Base-by-base conservation (phyloP, 306 rosid genomes). In the Psophocarpus tetragonolobus region DNA sequence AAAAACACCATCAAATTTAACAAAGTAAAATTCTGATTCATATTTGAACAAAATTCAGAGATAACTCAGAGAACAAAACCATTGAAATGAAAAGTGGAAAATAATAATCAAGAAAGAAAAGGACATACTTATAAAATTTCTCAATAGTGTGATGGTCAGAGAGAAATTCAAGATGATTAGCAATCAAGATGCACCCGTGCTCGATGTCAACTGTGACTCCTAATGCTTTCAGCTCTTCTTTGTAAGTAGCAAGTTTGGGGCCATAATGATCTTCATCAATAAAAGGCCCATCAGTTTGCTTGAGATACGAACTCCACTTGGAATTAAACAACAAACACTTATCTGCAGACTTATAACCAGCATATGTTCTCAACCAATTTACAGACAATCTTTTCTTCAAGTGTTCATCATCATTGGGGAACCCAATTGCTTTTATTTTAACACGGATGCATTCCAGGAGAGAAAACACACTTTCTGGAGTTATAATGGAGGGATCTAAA, bases 321-420 rank as follows among this genome's bases (percentile, higher is more conserved):
- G 84, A 73, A 85, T 74, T 77, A 58, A 85, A 91, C 77, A 91
- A 63, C 71, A 87, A 76, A 74, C 90, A 84, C 74, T n/a, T 33
- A 20, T 65, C 18, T 2, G 96, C 94, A 71, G 88, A 20, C 67
- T 30, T 62, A 68, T 89, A 88, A 53, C 90, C 97, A 54, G 44
- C 79, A 75, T 76, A 54, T 1, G 97, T 89, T 91, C 84, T 91
- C 77, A 93, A 66, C 96, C 97, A 93, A 21, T 74, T 21, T 45
- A 1, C 30, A 8, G 90, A 87, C 64, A 92, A 57, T 74, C 68
- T 85, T 41, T 66, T 27, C 7, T 3, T 12, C 54, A 87, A 87
- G 70, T 29, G n/a, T n/a, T n/a, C 83, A 0, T 69, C 89, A 0
- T 80, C 77, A 41, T 87, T 54, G 24, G 73, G 1, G 33, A 71